Evolutionary conservation across 2,329 filamentous ascomycete genomes (phyloP).

Genomic region (Colletotrichum lentis): DNA sequence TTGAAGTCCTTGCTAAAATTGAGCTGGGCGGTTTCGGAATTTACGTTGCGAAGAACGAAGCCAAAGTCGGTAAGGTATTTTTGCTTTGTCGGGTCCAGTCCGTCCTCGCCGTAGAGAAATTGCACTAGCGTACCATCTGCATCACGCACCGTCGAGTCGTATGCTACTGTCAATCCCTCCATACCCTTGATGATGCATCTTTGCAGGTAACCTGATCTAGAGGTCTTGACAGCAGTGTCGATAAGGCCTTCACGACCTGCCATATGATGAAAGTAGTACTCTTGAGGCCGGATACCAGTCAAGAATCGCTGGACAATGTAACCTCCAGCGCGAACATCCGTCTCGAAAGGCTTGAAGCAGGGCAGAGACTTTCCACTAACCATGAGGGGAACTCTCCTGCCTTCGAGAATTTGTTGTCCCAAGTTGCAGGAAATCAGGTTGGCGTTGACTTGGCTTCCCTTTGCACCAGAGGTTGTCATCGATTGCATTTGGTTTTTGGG

Average conservation of each 20-base stretch:
- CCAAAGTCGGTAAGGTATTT: constrained; percentile 90
- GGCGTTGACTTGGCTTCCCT: constrained; percentile 91
- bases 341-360: constrained; percentile 92
- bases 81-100: constrained; percentile 91
- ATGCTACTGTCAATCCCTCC: constrained; percentile 91
- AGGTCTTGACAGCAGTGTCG: constrained; percentile 98
- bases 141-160: constrained; percentile 93
- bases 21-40: constrained; percentile 80
- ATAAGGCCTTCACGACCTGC: constrained; percentile 97
- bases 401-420: constrained; percentile 95
- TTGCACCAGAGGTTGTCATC: constrained; percentile 97
- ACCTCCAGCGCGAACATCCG: constrained; percentile 87
- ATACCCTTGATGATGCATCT: constrained; percentile 98
- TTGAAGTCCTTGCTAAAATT: constrained; percentile 66
- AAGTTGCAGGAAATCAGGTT: constrained; percentile 98
- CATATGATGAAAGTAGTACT: constrained; percentile 99
- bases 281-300: constrained; percentile 94
- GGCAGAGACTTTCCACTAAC: constrained; percentile 96
- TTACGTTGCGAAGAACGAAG: constrained; percentile 87
- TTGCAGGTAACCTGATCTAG: constrained; percentile 94
- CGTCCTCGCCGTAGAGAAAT: constrained; percentile 96
- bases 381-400: constrained; percentile 94
- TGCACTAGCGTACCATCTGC: constrained; percentile 93
- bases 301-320: constrained; percentile 97
- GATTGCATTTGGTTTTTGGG: constrained; percentile 98